Base-by-base conservation (phyloP, 2,329 filamentous ascomycete genomes). In the Phyllosticta paracitricarpa region DNA sequence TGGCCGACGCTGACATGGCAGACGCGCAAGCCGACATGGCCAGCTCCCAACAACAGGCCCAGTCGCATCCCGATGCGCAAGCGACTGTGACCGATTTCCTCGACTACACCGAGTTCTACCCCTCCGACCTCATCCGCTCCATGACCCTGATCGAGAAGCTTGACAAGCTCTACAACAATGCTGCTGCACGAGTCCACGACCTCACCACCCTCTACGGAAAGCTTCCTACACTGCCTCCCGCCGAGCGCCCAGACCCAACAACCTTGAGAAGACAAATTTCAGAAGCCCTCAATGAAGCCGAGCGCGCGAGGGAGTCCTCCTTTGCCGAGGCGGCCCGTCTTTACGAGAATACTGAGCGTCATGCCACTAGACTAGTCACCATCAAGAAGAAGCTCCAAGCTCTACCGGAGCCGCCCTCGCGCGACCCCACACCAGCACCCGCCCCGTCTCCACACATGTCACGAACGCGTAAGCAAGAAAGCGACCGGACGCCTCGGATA, bases 91-190 rank as follows among this genome's bases (percentile, higher is more conserved):
- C 83, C 65, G 84, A 87, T 71, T 87, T 84, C 71, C 81, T 86
- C 62, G 84, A 86, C 71, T 87, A 87, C 73, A 87, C 84, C 64
- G 84, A 87, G 73, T 86, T 85, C 76, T 84, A 86, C 62, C 84
- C 84, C 35, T 83, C 84, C 9, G 84, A 87, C 69, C 76, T 87
- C 25, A 78, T 81, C 62, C 84, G 84, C 67, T 86, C 84, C 64
- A 74, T 87, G 59, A 84, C 81, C 58, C 77, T 87, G 62, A 85
- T 87, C 67, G 77, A 79, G 64, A 75, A 80, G 63, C 78, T 81
- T 64, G 77, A 81, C 63, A 66, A 69, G 40, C 72, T 72, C 58
- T 79, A 78, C 63, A 68, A 73, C 63, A 69, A 73, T 14, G 74
- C 73, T 57, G 76, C 78, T 62, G 70, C 73, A 63, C 67, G 70